Evolutionary conservation across 345 rosid species (phyloP), one percentile per base, ranked within the genome.

Genomic region (Populus pruinosa): DNA sequence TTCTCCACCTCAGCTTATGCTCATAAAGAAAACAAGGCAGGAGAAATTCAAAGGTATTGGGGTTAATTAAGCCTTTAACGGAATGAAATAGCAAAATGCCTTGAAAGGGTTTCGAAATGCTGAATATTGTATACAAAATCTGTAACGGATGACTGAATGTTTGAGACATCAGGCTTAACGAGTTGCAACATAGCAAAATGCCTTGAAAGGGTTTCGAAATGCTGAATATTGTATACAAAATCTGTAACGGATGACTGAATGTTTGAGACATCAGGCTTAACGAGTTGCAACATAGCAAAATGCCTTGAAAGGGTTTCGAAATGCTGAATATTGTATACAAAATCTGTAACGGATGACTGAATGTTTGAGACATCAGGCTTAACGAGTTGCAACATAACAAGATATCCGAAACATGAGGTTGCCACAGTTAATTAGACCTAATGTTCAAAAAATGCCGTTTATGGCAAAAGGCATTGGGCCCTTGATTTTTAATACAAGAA

Each of bases 1-100:
- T 49, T 85, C 55, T 68, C 67, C 78, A 55, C 75, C 64, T 65
- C 67, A 8, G 67, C 36, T 29, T 39, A 47, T 74, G 63, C 27
- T 56, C 63, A n/a, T n/a, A 9, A 2, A 8, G 1, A 56, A 56
- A n/a, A 47, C 11, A 44, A 47, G 50, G 50, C 12, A 47, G 18
- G 50, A 47, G 50, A 47, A 2, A n/a, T 9, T n/a, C 14, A 9
- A 21, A 56, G 14, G 63, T 56, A 56, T 8, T 56, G 63, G 63
- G 27, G 23, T 21, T 8, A 55, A 55, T 55, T 5, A 2, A 21
- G 11, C 29, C 63, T 56, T 56, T 56, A 20, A n/a, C 8, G 4
- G 13, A 21, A n/a, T n/a, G 63, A n/a, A 56, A 56, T n/a, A 8
- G 27, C 63, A 56, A 56, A 27, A 27, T 8, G 62, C 27, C 62